Conservation (phyloP, 2,329 filamentous ascomycete genomes). For the Thielaviopsis euricoi region DNA sequence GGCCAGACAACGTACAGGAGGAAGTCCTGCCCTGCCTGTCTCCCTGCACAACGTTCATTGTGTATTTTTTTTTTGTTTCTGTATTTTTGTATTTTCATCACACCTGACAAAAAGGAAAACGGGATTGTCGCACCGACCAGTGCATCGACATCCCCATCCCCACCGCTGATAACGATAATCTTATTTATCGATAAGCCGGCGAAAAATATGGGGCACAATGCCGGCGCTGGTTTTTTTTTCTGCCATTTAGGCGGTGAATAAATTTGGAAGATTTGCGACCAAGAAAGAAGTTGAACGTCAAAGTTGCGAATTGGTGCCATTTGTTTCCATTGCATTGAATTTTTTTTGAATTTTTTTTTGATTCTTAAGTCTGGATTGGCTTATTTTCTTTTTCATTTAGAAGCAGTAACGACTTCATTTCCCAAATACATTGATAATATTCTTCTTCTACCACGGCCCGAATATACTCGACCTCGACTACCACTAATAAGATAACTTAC, state of each 20-base stretch:
- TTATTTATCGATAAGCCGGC: not conserved
- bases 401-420: not conserved
- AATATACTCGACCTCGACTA: not conserved
- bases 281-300: not conserved
- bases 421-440: not conserved
- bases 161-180: too few species aligned
- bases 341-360: not conserved
- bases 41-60: too few species aligned
- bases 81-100: too few species aligned
- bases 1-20: too few species aligned
- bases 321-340: not conserved
- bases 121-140: too few species aligned
- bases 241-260: conserved; percentile 10
- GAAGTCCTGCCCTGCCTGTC: too few species aligned
- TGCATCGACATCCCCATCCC: too few species aligned
- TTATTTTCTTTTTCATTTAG: not conserved
- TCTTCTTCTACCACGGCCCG: too few species aligned
- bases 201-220: not conserved
- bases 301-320: not conserved
- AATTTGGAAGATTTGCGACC: conserved; percentile 8
- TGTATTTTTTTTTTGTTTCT: too few species aligned
- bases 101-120: too few species aligned
- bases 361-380: not conserved
- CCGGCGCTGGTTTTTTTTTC: not conserved
- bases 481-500: not conserved